Conservation (phyloP, 495 filamentous ascomycete genomes). For the Emericellopsis terricola region DNA sequence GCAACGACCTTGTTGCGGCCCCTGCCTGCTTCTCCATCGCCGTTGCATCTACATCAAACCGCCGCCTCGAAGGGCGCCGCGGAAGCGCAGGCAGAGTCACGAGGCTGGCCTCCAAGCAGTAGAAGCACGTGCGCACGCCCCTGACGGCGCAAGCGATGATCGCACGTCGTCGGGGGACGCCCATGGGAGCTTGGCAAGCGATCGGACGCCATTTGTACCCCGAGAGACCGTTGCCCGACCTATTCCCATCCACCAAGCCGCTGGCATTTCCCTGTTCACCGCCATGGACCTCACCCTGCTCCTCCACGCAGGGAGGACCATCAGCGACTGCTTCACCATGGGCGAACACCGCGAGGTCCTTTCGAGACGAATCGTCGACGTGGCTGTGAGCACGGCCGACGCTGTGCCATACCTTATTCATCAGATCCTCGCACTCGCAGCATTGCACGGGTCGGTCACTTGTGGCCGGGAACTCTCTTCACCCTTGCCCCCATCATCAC, state of each 20-base stretch:
- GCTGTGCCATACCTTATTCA: constrained; percentile 20
- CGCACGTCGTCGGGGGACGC: too few species aligned
- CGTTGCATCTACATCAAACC: background rate
- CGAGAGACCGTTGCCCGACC: too few species aligned
- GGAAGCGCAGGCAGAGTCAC: constrained; percentile 1
- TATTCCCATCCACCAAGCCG: background rate
- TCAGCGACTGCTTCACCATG: constrained; percentile 1
- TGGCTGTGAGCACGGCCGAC: constrained; percentile 6
- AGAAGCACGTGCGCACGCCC: too few species aligned
- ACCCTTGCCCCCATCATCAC: constrained; percentile 3
- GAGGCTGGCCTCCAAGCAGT: too few species aligned
- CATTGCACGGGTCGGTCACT: constrained; percentile 16
- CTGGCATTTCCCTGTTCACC: constrained; percentile 5
- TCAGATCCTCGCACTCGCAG: constrained; percentile 18
- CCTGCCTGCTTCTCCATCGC: constrained; percentile 1
- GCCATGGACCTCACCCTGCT: constrained; percentile 10
- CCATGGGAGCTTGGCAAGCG: too few species aligned
- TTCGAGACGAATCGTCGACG: too few species aligned
- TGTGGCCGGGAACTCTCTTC: constrained; percentile 1
- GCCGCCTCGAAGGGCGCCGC: background rate
- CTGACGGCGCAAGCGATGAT: too few species aligned
- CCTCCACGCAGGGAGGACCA: constrained; percentile 3
- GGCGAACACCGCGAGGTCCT: constrained; percentile 1
- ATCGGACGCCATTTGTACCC: too few species aligned
- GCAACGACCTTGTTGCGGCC: constrained; percentile 3